Conservation (phyloP, 176 grass and related monocot species). For the Oryza nivara region DNA sequence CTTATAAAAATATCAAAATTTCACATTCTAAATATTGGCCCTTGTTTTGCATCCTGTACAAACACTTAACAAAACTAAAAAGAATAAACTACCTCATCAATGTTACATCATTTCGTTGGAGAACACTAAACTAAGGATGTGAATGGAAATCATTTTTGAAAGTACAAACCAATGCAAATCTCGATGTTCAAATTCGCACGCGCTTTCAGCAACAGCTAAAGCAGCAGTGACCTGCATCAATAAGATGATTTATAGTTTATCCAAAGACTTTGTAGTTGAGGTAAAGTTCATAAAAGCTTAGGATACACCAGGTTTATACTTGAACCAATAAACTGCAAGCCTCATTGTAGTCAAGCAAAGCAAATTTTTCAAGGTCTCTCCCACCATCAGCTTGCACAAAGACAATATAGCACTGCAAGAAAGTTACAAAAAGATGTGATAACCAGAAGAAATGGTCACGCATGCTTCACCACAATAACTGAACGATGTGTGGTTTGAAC, state of each 20-base stretch:
- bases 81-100: neutral
- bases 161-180: constrained; percentile 90
- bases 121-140: constrained; percentile 3
- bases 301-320: constrained; percentile 51
- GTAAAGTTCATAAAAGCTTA: constrained; percentile 29
- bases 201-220: constrained; percentile 83
- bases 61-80: neutral
- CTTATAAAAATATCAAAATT: neutral
- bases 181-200: constrained; percentile 96
- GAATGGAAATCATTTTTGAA: constrained; percentile 16
- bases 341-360: constrained; percentile 73
- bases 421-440: constrained; percentile 16
- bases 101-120: neutral
- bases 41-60: neutral
- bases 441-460: neutral
- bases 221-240: constrained; percentile 69
- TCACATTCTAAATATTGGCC: neutral
- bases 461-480: neutral
- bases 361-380: constrained; percentile 81
- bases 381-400: constrained; percentile 94
- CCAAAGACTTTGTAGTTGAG: constrained; percentile 10
- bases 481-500: neutral
- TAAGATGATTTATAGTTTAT: constrained; percentile 13
- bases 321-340: constrained; percentile 80
- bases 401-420: constrained; percentile 81